Percentiles rank a stretch among this genome's conserved stretches.
Conservation (phyloP, 257 asterid genomes). For the Solanum ossicruentum region DNA sequence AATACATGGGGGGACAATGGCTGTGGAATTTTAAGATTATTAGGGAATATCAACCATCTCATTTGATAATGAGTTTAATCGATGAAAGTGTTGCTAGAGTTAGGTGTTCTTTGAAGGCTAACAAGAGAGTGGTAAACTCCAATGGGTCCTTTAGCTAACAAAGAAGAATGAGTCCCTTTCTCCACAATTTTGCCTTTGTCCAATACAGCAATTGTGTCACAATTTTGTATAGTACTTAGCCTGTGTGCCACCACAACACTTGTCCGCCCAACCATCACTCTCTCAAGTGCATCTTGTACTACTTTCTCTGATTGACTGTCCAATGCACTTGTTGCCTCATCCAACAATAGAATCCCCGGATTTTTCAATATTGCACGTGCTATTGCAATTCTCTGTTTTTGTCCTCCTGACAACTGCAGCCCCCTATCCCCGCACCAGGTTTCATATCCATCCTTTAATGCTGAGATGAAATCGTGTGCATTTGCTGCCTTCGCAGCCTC, state of each 20-base stretch:
- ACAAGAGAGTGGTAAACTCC: conserved; percentile 70
- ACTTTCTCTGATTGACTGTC: conserved; percentile 75
- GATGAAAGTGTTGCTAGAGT: not conserved
- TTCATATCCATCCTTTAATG: conserved; percentile 51
- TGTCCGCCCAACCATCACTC: conserved; percentile 74
- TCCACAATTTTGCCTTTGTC: conserved; percentile 69
- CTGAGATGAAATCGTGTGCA: conserved; percentile 68
- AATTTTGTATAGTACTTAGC: conserved; percentile 61
- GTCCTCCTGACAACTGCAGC: conserved; percentile 79
- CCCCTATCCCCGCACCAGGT: conserved; percentile 90
- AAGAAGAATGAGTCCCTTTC: conserved; percentile 58
- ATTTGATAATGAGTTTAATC: not conserved
- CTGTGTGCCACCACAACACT: conserved; percentile 87
- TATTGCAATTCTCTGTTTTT: conserved; percentile 78
- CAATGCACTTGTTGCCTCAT: conserved; percentile 86
- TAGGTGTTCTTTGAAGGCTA: conserved; percentile 44
- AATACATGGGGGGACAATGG: not conserved
- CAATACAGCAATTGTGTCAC: conserved; percentile 61
- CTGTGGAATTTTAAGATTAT: not conserved
- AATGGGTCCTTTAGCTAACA: conserved; percentile 39
- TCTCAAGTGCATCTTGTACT: conserved; percentile 77
- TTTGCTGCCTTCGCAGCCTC: conserved; percentile 79
- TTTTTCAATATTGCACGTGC: conserved; percentile 69
- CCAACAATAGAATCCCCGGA: conserved; percentile 49
- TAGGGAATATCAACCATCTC: not conserved